These are phyloP conservation scores for Aegilops sharonensis DNA, from an alignment of 176 grass and related monocot species.

Conservation along the genomic window DNA sequence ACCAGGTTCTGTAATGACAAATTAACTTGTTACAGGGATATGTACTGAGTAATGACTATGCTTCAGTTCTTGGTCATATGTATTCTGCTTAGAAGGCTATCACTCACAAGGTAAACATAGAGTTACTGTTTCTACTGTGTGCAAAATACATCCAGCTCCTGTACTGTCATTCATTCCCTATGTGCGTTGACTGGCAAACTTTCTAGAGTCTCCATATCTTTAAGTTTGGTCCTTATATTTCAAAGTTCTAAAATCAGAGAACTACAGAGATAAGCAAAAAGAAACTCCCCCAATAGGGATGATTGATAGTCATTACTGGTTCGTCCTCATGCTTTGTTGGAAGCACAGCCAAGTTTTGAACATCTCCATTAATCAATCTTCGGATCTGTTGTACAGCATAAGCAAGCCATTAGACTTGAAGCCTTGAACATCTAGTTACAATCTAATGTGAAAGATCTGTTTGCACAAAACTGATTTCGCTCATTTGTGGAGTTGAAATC, in stretches of 20 bases:
- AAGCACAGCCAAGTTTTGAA: not conserved
- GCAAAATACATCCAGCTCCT: not conserved
- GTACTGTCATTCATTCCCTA: not conserved
- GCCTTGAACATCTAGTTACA: not conserved
- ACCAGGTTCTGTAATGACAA: not conserved
- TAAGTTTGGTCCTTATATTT: not conserved
- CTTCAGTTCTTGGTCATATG: not conserved
- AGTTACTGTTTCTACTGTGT: not conserved
- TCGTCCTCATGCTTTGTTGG: not conserved
- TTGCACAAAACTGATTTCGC: no score
- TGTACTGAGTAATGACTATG: no score
- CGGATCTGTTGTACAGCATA: constrained; percentile 11
- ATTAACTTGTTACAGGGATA: no score
- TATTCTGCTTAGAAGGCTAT: not conserved
- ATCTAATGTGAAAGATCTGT: no score
- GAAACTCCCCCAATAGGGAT: not conserved
- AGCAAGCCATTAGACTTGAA: constrained; percentile 9
- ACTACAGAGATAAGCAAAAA: not conserved
- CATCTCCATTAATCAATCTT: not conserved
- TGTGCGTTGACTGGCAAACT: not conserved
- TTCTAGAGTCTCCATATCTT: not conserved
- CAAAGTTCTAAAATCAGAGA: not conserved
- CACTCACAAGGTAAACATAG: constrained; percentile 7
- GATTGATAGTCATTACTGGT: not conserved
- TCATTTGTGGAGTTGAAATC: no score